phyloP scores from a whole-genome alignment of 192 early-diverging fungal genomes.

The Polychytrium aggregatum region DNA sequence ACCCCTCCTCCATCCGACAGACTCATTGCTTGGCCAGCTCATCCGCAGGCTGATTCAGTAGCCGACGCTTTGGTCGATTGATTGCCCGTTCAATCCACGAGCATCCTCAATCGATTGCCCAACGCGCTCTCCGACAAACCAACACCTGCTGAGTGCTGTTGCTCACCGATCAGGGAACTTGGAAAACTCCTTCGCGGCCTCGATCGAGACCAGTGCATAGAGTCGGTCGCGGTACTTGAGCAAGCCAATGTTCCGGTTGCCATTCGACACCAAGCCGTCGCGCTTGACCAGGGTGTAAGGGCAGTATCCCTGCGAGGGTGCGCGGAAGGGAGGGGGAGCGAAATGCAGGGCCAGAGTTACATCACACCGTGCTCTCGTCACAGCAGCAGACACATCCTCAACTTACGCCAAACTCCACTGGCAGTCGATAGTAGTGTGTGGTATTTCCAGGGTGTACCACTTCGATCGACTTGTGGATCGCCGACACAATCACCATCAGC shows the following conservation, averaged over 20 bases:
- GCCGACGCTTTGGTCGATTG: no score
- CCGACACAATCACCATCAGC: conserved; percentile 32
- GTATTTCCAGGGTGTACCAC: conserved; percentile 48
- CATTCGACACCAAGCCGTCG: conserved; percentile 36
- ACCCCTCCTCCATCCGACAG: neutral
- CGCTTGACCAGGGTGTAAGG: conserved; percentile 31
- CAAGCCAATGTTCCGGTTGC: conserved; percentile 43
- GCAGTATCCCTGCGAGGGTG: conserved; percentile 32
- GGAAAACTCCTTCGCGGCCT: conserved; percentile 29
- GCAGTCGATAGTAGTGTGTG: conserved; percentile 42
- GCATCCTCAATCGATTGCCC: no score
- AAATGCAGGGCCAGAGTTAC: neutral
- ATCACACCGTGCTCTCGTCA: neutral
- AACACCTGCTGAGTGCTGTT: no score
- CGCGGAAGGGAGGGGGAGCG: no score
- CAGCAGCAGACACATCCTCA: neutral
- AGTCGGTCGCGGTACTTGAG: conserved; percentile 36
- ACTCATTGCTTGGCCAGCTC: neutral
- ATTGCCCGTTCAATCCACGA: no score
- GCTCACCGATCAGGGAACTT: conserved; percentile 29
- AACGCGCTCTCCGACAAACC: no score
- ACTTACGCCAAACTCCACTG: conserved; percentile 40
- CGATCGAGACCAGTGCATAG: conserved; percentile 29
- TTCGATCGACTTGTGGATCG: conserved; percentile 37
- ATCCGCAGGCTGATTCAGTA: no score